phyloP scores from a whole-genome alignment of 1,139 yeast genomes.

The Geotrichum reessii region DNA sequence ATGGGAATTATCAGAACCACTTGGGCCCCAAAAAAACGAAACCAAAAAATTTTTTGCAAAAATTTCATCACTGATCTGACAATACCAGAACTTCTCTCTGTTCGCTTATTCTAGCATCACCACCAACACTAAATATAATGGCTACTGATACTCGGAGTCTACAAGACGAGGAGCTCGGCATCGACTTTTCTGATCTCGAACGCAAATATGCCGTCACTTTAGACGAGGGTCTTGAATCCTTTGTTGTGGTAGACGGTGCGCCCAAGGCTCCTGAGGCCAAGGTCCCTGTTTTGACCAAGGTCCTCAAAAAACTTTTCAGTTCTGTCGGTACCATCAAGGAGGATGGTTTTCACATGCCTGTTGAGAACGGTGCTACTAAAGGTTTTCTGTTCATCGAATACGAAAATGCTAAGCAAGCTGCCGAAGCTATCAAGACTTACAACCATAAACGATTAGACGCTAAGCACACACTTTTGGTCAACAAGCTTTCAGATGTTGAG shows the following conservation, averaged over 20 bases:
- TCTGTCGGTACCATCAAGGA: conserved; percentile 67
- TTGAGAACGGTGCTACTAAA: conserved; percentile 65
- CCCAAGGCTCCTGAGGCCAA: conserved; percentile 92
- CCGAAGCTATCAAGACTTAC: conserved; percentile 69
- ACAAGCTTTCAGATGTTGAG: conserved; percentile 79
- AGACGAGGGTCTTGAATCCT: conserved; percentile 65
- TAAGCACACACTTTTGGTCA: conserved; percentile 82
- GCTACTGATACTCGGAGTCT: conserved; percentile 15
- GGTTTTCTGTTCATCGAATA: conserved; percentile 88
- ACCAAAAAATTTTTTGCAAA: conserved; percentile 4
- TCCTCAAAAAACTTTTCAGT: conserved; percentile 71
- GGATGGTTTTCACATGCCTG: conserved; percentile 71
- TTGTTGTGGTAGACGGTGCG: conserved; percentile 88
- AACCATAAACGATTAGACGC: conserved; percentile 90
- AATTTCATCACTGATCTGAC: conserved; percentile 15
- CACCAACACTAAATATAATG: conserved; percentile 1
- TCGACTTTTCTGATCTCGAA: conserved; percentile 87
- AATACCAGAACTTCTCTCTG: neutral
- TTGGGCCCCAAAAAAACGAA: neutral
- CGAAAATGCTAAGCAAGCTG: conserved; percentile 61
- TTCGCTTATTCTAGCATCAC: neutral
- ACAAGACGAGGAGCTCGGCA: conserved; percentile 24
- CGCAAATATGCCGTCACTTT: conserved; percentile 60
- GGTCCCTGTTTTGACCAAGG: conserved; percentile 77
- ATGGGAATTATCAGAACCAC: neutral